Percentiles rank a stretch among this genome's conserved stretches.
These are phyloP conservation scores for Colletotrichum salicis DNA, from an alignment of 2,329 filamentous ascomycete genomes.

Conservation along the genomic window DNA sequence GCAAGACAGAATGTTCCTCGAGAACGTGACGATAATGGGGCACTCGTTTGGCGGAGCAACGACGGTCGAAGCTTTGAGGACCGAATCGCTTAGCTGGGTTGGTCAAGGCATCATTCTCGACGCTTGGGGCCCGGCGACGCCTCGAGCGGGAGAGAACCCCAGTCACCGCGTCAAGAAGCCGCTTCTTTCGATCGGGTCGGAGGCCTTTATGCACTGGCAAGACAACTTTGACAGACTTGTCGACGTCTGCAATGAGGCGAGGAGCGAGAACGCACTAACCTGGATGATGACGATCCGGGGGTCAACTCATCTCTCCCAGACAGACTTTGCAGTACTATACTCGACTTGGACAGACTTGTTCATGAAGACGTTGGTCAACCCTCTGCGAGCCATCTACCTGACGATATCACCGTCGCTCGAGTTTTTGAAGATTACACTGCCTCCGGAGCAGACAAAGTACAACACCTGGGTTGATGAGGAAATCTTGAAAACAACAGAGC, in stretches of 20 bases:
- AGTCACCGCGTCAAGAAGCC: conserved; percentile 61
- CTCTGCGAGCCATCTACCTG: conserved; percentile 69
- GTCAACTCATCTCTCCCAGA: conserved; percentile 73
- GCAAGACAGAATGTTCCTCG: conserved; percentile 64
- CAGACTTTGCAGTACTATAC: conserved; percentile 74
- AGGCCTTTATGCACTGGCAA: conserved; percentile 78
- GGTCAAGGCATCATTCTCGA: conserved; percentile 74
- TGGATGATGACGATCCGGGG: conserved; percentile 67
- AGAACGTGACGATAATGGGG: conserved; percentile 69
- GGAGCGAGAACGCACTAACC: conserved; percentile 54
- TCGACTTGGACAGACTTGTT: conserved; percentile 66
- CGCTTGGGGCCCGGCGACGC: conserved; percentile 68
- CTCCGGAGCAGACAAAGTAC: conserved; percentile 57
- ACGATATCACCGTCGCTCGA: conserved; percentile 72
- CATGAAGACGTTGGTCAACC: conserved; percentile 72
- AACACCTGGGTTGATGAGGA: conserved; percentile 65
- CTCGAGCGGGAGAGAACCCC: conserved; percentile 53
- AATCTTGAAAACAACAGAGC: conserved; percentile 55
- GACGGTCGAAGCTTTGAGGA: conserved; percentile 67
- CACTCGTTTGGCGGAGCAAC: conserved; percentile 77
- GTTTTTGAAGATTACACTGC: conserved; percentile 67
- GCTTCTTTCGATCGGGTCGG: conserved; percentile 71
- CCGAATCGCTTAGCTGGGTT: conserved; percentile 64
- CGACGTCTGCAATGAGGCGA: conserved; percentile 66
- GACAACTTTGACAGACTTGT: conserved; percentile 69